Evolutionary conservation across 176 grass and related monocot species (phyloP).

Genomic region (Cenchrus fungigraminus): DNA sequence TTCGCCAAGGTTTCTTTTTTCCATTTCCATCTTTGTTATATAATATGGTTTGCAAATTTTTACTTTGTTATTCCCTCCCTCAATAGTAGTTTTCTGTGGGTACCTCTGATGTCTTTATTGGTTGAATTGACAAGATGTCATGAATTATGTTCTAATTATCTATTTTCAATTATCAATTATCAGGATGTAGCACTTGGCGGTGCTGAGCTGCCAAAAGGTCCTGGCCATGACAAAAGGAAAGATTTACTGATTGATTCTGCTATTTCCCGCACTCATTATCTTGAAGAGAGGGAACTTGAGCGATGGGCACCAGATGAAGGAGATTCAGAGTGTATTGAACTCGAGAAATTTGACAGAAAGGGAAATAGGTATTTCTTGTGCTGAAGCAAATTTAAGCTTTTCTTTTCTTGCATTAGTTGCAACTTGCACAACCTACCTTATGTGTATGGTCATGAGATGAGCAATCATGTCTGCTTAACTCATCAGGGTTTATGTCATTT

Average conservation of each 20-base stretch:
- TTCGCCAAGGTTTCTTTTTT: slow-evolving; percentile 73
- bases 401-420: slow-evolving; percentile 11
- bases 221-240: slow-evolving; percentile 77
- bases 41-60: slow-evolving; percentile 1
- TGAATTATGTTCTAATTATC: slow-evolving; percentile 20
- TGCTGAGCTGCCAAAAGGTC: slow-evolving; percentile 71
- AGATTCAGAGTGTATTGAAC: slow-evolving; percentile 81
- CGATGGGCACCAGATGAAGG: slow-evolving; percentile 92
- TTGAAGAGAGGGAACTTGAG: slow-evolving; percentile 90
- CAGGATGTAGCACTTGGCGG: slow-evolving; percentile 80
- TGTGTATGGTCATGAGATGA: not conserved
- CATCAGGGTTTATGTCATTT: not conserved
- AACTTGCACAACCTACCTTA: not conserved
- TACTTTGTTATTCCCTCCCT: not conserved
- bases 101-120: slow-evolving; percentile 14
- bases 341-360: slow-evolving; percentile 79
- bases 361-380: slow-evolving; percentile 64
- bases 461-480: not conserved
- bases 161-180: slow-evolving; percentile 45
- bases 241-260: slow-evolving; percentile 96
- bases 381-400: slow-evolving; percentile 3
- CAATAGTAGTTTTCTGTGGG: slow-evolving; percentile 16
- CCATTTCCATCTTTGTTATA: not conserved
- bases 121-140: not conserved
- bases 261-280: slow-evolving; percentile 78